Conservation (phyloP, 2,329 filamentous ascomycete species). For the Epichloe sp. region DNA sequence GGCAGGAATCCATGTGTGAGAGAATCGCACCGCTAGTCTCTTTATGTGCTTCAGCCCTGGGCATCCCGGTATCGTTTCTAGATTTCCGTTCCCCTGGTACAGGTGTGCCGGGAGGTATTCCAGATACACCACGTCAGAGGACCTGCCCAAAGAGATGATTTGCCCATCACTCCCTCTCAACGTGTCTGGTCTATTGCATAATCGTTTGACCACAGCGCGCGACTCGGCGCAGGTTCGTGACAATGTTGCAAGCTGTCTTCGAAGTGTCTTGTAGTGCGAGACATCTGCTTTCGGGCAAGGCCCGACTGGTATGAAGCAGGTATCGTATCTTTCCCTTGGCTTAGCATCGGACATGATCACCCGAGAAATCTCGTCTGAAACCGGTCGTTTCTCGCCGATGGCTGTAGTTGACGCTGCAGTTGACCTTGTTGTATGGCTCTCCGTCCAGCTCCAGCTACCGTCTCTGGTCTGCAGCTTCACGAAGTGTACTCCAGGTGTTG, state of each 20-base stretch:
- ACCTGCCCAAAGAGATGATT: slow-evolving; percentile 17
- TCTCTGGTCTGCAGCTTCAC: slow-evolving; percentile 16
- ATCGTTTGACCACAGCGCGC: slow-evolving; percentile 8
- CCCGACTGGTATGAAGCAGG: slow-evolving; percentile 12
- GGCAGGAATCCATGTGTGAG: slow-evolving; percentile 26
- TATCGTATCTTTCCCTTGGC: slow-evolving; percentile 7
- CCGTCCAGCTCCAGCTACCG: slow-evolving; percentile 12
- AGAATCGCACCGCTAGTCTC: slow-evolving; percentile 29
- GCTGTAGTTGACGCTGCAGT: too few relatives aligned
- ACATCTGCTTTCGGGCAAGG: slow-evolving; percentile 15
- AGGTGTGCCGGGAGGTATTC: slow-evolving; percentile 20
- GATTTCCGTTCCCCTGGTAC: slow-evolving; percentile 15
- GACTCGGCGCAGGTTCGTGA: slow-evolving; percentile 17
- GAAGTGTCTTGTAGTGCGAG: slow-evolving; percentile 19
- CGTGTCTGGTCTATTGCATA: slow-evolving; percentile 11
- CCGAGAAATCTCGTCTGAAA: slow-evolving; percentile 11
- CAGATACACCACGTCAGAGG: slow-evolving; percentile 19
- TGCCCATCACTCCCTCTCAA: slow-evolving; percentile 15
- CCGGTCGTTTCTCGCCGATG: slow-evolving; percentile 6
- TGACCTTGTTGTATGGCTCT: background rate
- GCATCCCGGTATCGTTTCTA: slow-evolving; percentile 16
- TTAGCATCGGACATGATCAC: slow-evolving; percentile 14
- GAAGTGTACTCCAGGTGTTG: slow-evolving; percentile 23
- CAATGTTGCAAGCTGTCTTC: slow-evolving; percentile 15
- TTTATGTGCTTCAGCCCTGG: slow-evolving; percentile 20